Evolutionary conservation across 108 stramenopile genomes (phyloP).

Genomic region (Fragilaria crotonensis): DNA sequence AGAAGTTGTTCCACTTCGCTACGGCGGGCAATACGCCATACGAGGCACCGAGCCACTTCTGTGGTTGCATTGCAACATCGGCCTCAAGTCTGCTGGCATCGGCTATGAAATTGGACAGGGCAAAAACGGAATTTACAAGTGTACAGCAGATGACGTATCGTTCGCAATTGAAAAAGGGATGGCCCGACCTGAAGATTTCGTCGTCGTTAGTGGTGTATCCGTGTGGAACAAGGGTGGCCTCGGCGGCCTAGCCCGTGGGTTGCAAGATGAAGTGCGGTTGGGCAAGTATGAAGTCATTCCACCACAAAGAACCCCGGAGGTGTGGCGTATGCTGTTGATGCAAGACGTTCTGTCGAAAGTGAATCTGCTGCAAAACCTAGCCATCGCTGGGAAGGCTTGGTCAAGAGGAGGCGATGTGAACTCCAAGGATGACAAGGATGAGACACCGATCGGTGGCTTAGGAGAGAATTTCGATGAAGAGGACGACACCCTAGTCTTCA

Average conservation of each 20-base stretch:
- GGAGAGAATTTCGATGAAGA: conserved; percentile 73
- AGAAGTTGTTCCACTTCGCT: conserved; percentile 39
- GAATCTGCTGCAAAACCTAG: conserved; percentile 39
- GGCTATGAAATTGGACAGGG: conserved; percentile 39
- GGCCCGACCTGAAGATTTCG: conserved; percentile 55
- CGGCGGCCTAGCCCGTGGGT: conserved; percentile 34
- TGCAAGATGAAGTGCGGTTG: conserved; percentile 50
- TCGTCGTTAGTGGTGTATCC: conserved; percentile 50
- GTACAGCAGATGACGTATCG: conserved; percentile 49
- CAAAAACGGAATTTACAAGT: conserved; percentile 53
- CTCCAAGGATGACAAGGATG: background rate
- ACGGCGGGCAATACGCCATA: conserved; percentile 69
- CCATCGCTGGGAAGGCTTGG: conserved; percentile 49
- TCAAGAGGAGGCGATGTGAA: conserved; percentile 9
- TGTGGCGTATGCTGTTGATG: conserved; percentile 38
- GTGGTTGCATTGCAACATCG: conserved; percentile 60
- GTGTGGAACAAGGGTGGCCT: conserved; percentile 49
- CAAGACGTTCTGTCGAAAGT: conserved; percentile 45
- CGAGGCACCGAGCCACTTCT: conserved; percentile 49
- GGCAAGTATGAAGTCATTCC: conserved; percentile 62
- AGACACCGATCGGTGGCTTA: conserved; percentile 33
- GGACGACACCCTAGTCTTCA: conserved; percentile 65
- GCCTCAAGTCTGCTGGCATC: conserved; percentile 39
- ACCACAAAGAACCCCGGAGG: conserved; percentile 18
- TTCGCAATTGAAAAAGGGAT: conserved; percentile 46